Evolutionary conservation across 805 yeast species (phyloP).

Genomic region (Myxozyma neotropica): DNA sequence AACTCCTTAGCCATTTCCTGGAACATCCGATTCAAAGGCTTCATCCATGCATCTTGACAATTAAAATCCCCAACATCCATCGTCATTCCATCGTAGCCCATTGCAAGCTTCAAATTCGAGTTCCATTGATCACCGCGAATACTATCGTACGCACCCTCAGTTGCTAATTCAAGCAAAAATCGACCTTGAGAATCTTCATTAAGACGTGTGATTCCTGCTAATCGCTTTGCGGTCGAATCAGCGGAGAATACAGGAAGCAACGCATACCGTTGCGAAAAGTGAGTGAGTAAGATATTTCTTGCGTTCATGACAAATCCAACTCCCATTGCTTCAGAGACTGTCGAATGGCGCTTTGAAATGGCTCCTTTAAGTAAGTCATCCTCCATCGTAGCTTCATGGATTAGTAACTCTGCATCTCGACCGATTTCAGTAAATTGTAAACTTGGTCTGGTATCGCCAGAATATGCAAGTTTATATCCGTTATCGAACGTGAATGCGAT

Average conservation of each 20-base stretch:
- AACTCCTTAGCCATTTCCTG: conserved; percentile 1
- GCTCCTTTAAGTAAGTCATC: conserved; percentile 80
- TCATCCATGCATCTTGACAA: conserved; percentile 35
- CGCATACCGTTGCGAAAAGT: conserved; percentile 88
- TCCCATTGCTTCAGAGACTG: conserved; percentile 80
- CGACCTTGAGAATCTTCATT: conserved; percentile 4
- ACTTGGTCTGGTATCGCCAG: conserved; percentile 94
- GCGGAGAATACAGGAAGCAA: conserved; percentile 30
- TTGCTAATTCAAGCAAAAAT: background rate
- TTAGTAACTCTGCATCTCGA: conserved; percentile 63
- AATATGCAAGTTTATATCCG: conserved; percentile 73
- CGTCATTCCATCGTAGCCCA: conserved; percentile 71
- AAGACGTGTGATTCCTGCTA: background rate
- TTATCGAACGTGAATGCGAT: conserved; percentile 53
- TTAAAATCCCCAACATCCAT: conserved; percentile 51
- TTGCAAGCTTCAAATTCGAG: conserved; percentile 28
- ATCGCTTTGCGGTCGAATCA: background rate
- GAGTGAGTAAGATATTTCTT: conserved; percentile 73
- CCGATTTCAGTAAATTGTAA: conserved; percentile 68
- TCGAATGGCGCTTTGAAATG: conserved; percentile 76
- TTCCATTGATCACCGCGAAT: conserved; percentile 8
- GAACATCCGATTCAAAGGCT: conserved; percentile 8
- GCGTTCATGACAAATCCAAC: conserved; percentile 75
- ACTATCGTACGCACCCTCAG: background rate
- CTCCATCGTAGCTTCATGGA: conserved; percentile 93